Conservation (phyloP, 2,329 filamentous ascomycete species). For the Verticillium longisporum region DNA sequence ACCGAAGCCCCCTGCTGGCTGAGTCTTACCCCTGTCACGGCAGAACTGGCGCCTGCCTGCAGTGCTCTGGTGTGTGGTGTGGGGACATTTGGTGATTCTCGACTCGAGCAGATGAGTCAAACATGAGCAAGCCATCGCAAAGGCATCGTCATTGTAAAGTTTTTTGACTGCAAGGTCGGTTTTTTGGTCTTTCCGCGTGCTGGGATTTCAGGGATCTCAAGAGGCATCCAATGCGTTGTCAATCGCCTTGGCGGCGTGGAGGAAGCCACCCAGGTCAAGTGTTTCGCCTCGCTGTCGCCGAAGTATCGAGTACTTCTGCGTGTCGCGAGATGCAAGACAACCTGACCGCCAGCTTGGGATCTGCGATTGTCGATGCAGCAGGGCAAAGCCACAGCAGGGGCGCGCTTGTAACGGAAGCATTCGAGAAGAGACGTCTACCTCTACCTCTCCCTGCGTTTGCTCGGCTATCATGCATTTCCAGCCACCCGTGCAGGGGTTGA, state of each 20-base stretch:
- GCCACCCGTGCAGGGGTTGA: neutral
- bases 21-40: neutral
- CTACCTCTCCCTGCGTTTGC: neutral
- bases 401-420: neutral
- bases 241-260: neutral
- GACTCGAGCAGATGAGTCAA: neutral
- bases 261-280: neutral
- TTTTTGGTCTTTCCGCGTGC: neutral
- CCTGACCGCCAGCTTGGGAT: neutral
- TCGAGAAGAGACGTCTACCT: neutral
- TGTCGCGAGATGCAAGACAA: neutral
- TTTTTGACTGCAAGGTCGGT: neutral
- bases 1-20: neutral
- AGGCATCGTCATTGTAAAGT: neutral
- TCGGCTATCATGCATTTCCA: neutral
- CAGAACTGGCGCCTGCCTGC: neutral
- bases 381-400: neutral
- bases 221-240: neutral
- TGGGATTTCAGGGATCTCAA: neutral
- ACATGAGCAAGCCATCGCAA: too few relatives aligned
- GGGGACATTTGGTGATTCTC: too few relatives aligned
- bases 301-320: neutral
- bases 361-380: neutral
- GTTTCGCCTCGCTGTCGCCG: neutral
- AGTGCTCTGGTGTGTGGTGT: neutral